Evolutionary conservation across 1,284 basidiomycete genomes (phyloP).

Genomic region (Stygiomarasmius scandens): DNA sequence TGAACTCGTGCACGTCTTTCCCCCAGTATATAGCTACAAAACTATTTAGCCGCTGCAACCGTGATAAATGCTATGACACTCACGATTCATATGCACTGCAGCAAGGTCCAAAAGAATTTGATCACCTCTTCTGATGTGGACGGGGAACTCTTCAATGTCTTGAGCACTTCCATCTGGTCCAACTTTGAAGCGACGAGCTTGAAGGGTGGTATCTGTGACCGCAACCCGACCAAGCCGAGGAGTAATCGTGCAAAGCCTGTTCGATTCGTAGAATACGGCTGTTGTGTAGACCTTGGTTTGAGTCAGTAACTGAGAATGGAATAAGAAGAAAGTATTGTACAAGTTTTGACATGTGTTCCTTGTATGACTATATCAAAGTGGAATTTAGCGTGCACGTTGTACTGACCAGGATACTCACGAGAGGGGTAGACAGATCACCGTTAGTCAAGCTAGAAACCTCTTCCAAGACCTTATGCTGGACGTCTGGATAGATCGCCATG

Average conservation of each 20-base stretch:
- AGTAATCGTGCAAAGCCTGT: background rate
- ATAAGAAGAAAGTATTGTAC: constrained; percentile 14
- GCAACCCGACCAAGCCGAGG: background rate
- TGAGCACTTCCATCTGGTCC: background rate
- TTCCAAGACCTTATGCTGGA: constrained; percentile 34
- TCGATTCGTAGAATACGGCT: constrained; percentile 6
- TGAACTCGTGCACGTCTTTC: constrained; percentile 45
- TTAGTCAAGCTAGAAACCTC: constrained; percentile 26
- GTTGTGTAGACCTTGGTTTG: background rate
- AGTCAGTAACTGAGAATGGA: background rate
- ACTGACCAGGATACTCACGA: too few relatives aligned
- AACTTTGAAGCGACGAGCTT: background rate
- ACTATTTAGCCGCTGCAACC: background rate
- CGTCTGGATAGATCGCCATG: constrained; percentile 34
- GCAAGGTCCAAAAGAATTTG: constrained; percentile 40
- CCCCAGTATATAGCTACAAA: constrained; percentile 44
- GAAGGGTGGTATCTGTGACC: background rate
- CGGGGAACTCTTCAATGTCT: constrained; percentile 24
- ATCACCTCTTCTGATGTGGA: constrained; percentile 44
- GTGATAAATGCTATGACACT: background rate
- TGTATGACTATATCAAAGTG: constrained; percentile 33
- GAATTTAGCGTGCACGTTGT: too few relatives aligned
- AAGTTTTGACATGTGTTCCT: constrained; percentile 25
- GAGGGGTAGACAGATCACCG: constrained; percentile 10
- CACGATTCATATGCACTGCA: constrained; percentile 39